phyloP scores from a whole-genome alignment of 169 alveolate species.

The Theileria annulata region DNA sequence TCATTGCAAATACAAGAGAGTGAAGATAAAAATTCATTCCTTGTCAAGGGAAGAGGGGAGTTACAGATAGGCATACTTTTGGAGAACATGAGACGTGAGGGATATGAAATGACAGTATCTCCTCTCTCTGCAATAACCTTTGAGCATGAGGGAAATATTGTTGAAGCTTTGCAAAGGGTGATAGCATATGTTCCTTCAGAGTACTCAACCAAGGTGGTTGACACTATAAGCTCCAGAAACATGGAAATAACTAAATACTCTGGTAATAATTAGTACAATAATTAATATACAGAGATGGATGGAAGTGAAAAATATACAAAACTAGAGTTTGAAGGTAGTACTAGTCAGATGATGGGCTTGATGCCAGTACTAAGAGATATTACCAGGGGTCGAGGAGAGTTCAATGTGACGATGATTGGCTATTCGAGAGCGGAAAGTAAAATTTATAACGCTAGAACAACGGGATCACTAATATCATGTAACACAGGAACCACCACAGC shows the following conservation, averaged over 20 bases:
- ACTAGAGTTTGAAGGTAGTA: slow-evolving; percentile 56
- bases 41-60: slow-evolving; percentile 92
- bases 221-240: slow-evolving; percentile 79
- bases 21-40: slow-evolving; percentile 75
- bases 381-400: slow-evolving; percentile 84
- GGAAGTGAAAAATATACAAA: slow-evolving; percentile 55
- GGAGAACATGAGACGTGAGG: slow-evolving; percentile 95
- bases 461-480: slow-evolving; percentile 84
- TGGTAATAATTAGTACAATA: slow-evolving; percentile 20
- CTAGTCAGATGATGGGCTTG: slow-evolving; percentile 77
- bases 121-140: slow-evolving; percentile 87
- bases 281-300: slow-evolving; percentile 11
- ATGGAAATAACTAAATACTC: slow-evolving; percentile 56
- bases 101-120: slow-evolving; percentile 88
- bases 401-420: slow-evolving; percentile 78
- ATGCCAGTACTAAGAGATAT: slow-evolving; percentile 77
- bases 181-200: slow-evolving; percentile 67
- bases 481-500: slow-evolving; percentile 84
- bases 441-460: slow-evolving; percentile 68
- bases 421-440: slow-evolving; percentile 74
- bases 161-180: slow-evolving; percentile 85
- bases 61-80: slow-evolving; percentile 91
- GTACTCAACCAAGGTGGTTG: slow-evolving; percentile 80
- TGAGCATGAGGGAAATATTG: slow-evolving; percentile 72
- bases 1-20: slow-evolving; percentile 83